Evolutionary conservation across 352 stramenopile genomes (phyloP).

Genomic region (Phytopythium aichiense): DNA sequence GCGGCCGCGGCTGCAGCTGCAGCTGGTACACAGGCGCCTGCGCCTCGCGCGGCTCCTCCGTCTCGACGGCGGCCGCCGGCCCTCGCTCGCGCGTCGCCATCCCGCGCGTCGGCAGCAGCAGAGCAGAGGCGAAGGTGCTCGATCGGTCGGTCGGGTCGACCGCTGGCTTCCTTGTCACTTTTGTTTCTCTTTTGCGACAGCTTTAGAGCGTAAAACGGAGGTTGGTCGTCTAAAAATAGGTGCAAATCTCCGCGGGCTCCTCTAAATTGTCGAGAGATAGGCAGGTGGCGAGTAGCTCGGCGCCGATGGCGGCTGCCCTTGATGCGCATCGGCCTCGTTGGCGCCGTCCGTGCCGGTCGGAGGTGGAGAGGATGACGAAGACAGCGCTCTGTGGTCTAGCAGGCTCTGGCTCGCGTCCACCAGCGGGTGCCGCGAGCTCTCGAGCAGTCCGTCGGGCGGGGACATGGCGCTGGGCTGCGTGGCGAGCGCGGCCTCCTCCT

Average conservation of each 20-base stretch:
- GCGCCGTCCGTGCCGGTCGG: background rate
- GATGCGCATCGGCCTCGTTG: too few relatives aligned
- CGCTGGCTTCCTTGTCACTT: background rate
- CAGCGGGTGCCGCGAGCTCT: slow-evolving; percentile 2
- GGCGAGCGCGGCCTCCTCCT: slow-evolving; percentile 1
- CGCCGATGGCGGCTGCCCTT: background rate
- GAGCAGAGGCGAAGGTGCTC: too few relatives aligned
- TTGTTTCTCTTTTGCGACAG: background rate
- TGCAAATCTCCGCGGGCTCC: background rate
- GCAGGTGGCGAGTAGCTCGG: slow-evolving; percentile 2
- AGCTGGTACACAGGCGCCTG: slow-evolving; percentile 54
- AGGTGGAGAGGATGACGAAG: background rate
- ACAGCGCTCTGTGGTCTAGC: background rate
- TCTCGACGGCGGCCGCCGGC: slow-evolving; percentile 23
- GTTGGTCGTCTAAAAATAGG: background rate
- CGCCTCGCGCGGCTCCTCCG: slow-evolving; percentile 9
- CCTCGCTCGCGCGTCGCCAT: slow-evolving; percentile 20
- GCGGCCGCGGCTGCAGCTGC: slow-evolving; percentile 72
- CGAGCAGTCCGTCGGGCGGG: background rate
- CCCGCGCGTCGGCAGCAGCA: slow-evolving; percentile 11
- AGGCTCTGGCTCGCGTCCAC: slow-evolving; percentile 4
- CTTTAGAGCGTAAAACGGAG: slow-evolving; percentile 1
- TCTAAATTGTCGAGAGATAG: slow-evolving; percentile 11
- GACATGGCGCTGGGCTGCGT: background rate
- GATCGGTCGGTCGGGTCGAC: too few relatives aligned